Base-by-base conservation (phyloP, 768 basidiomycete species). In the Pleurotus ostreatus region DNA sequence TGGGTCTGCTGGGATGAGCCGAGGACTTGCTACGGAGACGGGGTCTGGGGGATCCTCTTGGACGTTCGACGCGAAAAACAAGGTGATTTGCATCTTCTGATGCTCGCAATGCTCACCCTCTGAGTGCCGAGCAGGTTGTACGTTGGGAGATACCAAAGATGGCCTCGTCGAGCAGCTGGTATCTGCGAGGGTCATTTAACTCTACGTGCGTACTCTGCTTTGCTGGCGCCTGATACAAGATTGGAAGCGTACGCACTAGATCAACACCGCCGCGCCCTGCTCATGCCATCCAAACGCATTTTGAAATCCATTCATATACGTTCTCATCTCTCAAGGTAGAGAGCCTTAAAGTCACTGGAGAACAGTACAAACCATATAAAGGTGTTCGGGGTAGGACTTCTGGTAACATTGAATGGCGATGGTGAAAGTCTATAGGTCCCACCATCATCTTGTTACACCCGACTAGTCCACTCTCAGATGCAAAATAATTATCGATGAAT, bases 321-420 rank as follows among this genome's bases (percentile, higher is more conserved):
- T 91, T 87, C 67, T 92, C 92, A 5, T 79, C 88, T 16, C 74
- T 96, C 46, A 91, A 89, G 63, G 86, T 96, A 3, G 91, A 94
- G 57, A 89, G 94, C 62, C 79, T 96, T 44, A 92, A 85, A 69
- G 73, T 92, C 23, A 85, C 72, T 1, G 86, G 88, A 11, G 92
- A 94, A 67, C 71, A 70, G 9, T 95, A 95, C 70, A 96, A 95
- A 70, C 89, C 90, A 9, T 97, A 89, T 73, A 96, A 95, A 69
- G 94, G 94, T 13, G 88, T 97, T 49, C 76, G 93, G 65, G 83
- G 85, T 45, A 75, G 78, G 40, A 81, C 82, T 30, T 67, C 73
- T n/a, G 89, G 87, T 1, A 78, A 81, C 53, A 74, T 92, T 3
- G 92, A 93, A 68, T 92, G 80, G 80, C 73, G 80, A 59, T 81